Evolutionary conservation across 805 yeast genomes (phyloP), one percentile per base, ranked within the genome.

Genomic region (Wickerhamiella brachini): DNA sequence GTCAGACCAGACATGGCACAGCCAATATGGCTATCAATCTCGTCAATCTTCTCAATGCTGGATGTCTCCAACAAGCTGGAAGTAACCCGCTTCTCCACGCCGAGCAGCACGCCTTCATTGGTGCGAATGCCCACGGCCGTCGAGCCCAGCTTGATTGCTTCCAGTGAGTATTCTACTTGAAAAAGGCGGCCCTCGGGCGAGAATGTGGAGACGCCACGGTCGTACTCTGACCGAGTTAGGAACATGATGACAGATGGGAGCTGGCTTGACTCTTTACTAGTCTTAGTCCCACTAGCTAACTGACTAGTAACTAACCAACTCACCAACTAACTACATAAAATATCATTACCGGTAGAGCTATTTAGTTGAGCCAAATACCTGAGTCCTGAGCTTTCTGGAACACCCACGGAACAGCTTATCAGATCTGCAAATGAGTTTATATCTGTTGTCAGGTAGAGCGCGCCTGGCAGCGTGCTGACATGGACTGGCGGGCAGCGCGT

Each of bases 1-100:
- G 97, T 93, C 57, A 94, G 75, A 3, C 99, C 99, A 56, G 94
- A 82, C 97, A 93, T 93, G 60, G 99, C 98, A 71, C 97, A 88
- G 47, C 99, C 98, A 52, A 93, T 80, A 65, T 93, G 98, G 46
- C 72, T 72, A 65, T 93, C 99, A 53, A 93, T 83, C 64, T 93
- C 98, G 58, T 93, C 85, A 58, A 93, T 89, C 68, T 93, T 93
- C 65, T 94, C 98, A 64, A 94, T 89, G 44, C 95, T 85, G 26
- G 90, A 83, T 26, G 90, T 80, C 68, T 94, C 99, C 52, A 93
- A 75, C 56, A 93, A 71, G 12, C 95, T 77, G 9, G 97, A 89
- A 0, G 97, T 90, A 23, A 93, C 97, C 65, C 97, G 78, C 69
- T 93, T 94, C 71, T 93, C 99, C 23, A 94, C 98, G 26, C 96